Evolutionary conservation across 768 basidiomycete genomes (phyloP).

Genomic region (Auricularia sp.): DNA sequence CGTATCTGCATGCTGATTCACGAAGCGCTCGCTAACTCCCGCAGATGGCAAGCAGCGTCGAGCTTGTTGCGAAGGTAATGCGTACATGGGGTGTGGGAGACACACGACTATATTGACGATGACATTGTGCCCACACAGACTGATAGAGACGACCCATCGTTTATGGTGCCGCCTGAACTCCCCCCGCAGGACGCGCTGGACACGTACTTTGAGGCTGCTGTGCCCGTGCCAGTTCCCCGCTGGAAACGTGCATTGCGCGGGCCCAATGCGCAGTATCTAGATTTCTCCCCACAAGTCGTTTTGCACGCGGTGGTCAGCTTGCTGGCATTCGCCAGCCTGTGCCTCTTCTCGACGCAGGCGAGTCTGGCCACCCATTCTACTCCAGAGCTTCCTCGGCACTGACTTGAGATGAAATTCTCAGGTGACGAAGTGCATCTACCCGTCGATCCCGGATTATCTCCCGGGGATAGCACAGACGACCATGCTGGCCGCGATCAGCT

Average conservation of each 20-base stretch:
- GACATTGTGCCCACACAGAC: background rate
- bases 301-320: background rate
- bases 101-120: background rate
- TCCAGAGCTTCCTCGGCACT: too few species aligned
- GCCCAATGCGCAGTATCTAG: background rate
- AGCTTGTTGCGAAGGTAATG: background rate
- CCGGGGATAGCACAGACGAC: background rate
- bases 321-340: background rate
- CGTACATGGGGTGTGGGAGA: background rate
- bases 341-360: background rate
- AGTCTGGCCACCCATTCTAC: background rate
- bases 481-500: background rate
- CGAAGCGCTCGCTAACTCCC: background rate
- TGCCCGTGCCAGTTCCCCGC: background rate
- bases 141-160: background rate
- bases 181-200: background rate
- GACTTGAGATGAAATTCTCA: background rate
- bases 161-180: background rate
- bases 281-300: background rate
- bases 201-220: background rate
- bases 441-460: background rate
- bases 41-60: background rate
- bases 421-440: background rate
- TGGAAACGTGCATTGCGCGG: background rate
- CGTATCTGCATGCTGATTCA: background rate